A percentile compares a stretch with the other conserved stretches of the same genome.
phyloP scores from a whole-genome alignment of 2,329 filamentous ascomycete genomes.

The Talaromyces funiculosus region DNA sequence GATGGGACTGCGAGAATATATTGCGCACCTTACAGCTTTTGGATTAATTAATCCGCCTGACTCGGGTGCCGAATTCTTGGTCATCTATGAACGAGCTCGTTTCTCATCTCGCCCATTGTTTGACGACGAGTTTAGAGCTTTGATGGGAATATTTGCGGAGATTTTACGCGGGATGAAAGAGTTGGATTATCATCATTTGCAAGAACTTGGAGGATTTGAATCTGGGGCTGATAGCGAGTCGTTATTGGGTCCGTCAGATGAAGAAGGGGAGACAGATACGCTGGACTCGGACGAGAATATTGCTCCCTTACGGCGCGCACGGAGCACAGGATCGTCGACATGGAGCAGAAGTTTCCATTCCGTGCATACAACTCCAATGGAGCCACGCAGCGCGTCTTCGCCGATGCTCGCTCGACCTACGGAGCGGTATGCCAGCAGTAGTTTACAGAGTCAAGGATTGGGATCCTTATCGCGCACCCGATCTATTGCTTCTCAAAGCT shows the following conservation, averaged over 20 bases:
- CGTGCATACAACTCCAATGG: slow-evolving; percentile 23
- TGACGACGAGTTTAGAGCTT: slow-evolving; percentile 63
- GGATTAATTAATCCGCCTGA: slow-evolving; percentile 54
- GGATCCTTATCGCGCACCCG: slow-evolving; percentile 29
- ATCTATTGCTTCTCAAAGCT: slow-evolving; percentile 31
- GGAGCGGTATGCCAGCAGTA: slow-evolving; percentile 5
- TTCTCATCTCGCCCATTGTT: slow-evolving; percentile 68
- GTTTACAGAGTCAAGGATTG: slow-evolving; percentile 30
- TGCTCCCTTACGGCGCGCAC: slow-evolving; percentile 19
- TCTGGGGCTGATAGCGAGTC: slow-evolving; percentile 27
- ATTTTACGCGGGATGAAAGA: slow-evolving; percentile 70
- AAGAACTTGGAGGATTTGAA: slow-evolving; percentile 25
- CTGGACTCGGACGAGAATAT: slow-evolving; percentile 21
- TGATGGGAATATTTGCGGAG: slow-evolving; percentile 82
- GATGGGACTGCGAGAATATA: slow-evolving; percentile 75
- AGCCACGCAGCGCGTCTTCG: slow-evolving; percentile 17
- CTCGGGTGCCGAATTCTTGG: slow-evolving; percentile 58
- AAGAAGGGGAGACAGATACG: slow-evolving; percentile 36
- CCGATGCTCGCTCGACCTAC: slow-evolving; percentile 14
- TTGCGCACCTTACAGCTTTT: slow-evolving; percentile 63
- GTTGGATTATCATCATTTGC: slow-evolving; percentile 52
- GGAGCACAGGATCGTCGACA: slow-evolving; percentile 21
- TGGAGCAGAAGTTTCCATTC: slow-evolving; percentile 26
- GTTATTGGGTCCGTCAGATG: slow-evolving; percentile 34
- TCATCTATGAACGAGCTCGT: slow-evolving; percentile 74